Evolutionary conservation across 805 yeast species (phyloP), one percentile per base, ranked within the genome.

Genomic region (Candida tammaniensis): DNA sequence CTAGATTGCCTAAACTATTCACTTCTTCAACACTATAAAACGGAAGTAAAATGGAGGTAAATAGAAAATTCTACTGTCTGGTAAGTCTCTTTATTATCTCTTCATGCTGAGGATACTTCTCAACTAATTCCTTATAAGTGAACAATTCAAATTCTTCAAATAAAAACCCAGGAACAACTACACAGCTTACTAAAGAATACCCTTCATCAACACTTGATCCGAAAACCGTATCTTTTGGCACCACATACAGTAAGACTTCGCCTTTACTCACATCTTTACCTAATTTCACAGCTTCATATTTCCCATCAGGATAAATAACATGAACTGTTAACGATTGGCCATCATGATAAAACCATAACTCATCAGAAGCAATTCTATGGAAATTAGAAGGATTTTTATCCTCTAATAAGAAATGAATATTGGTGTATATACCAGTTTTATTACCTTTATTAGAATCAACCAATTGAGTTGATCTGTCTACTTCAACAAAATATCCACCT

Each of bases 301-400:
- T 39, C 7, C 56, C 56, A 17, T 48, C 44, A 1, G 51, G 48
- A 30, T 38, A 39, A 10, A 51, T 49, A 24, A 48, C 41, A 33
- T 52, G 56, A 8, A 52, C 52, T 1, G 55, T 52, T 16, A 52
- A 40, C 2, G 54, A 41, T 7, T 36, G 24, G 1, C 56, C 56
- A 10, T 47, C 50, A 24, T 52, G 56, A 29, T 33, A 52, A 26
- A 48, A 50, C 52, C 53, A 52, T 4, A 52, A 46, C 36, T 52
- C 56, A 30, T 52, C 48, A 1, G 56, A 52, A 12, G 40, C 36
- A 24, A 52, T 36, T 34, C 40, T 39, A 34, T 52, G 56, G 30
- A 50, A 52, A 15, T 47, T 37, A 2, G 55, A 50, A 4, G 49
- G 47, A 19, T 46, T 46, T n/a, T 39, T 33, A 14, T 47, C 44